A percentile compares a stretch with the other conserved stretches of the same genome.
Conservation (phyloP, 345 rosid species). For the Rhodamnia argentea region DNA sequence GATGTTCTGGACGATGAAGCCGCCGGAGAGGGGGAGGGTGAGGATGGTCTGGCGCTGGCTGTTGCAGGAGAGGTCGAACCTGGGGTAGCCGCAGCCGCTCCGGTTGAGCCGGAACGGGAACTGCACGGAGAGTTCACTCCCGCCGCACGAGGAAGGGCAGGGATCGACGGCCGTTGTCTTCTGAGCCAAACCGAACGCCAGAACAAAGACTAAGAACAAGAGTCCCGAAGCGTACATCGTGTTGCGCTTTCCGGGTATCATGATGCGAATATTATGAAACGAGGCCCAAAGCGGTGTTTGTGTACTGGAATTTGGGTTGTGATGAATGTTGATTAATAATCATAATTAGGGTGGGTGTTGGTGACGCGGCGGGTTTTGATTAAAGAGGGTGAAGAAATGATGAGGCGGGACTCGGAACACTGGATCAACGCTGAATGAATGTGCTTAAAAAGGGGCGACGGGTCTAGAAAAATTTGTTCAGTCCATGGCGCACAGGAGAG, state of each 20-base stretch:
- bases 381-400: background rate
- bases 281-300: background rate
- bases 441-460: background rate
- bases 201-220: background rate
- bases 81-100: background rate
- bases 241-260: background rate
- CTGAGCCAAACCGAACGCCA: background rate
- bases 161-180: background rate
- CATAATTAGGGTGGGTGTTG: background rate
- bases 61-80: conserved; percentile 7
- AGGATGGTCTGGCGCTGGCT: background rate
- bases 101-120: conserved; percentile 30
- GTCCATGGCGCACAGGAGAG: background rate
- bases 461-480: background rate
- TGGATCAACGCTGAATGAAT: background rate
- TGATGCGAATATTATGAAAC: too few relatives aligned
- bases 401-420: background rate
- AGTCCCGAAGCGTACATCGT: background rate
- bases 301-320: background rate
- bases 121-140: background rate
- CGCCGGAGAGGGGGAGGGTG: conserved; percentile 20
- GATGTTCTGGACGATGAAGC: conserved; percentile 25
- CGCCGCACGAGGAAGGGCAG: conserved; percentile 4
- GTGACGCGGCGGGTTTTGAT: background rate
- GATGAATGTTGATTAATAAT: background rate